Evolutionary conservation across 306 rosid genomes (phyloP).

Genomic region (Cicer pinnatifidum): DNA sequence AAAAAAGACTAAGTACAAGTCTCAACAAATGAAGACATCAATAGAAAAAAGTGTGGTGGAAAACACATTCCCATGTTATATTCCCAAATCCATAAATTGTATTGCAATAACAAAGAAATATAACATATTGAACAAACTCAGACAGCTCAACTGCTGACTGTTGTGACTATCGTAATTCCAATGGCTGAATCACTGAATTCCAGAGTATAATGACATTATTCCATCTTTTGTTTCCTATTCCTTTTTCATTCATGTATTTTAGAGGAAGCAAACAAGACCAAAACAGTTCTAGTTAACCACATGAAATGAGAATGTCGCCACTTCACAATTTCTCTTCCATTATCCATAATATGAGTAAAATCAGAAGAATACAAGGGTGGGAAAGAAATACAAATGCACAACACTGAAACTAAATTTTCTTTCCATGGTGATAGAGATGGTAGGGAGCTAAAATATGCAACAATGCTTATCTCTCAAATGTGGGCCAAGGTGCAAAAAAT

Average conservation of each 20-base stretch:
- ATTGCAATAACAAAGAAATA: slow-evolving; percentile 26
- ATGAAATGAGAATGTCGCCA: slow-evolving; percentile 5
- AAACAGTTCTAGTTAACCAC: slow-evolving; percentile 11
- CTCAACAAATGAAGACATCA: slow-evolving; percentile 20
- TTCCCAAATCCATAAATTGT: slow-evolving; percentile 31
- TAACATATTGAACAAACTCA: slow-evolving; percentile 31
- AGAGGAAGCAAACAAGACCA: slow-evolving; percentile 22
- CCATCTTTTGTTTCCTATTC: neutral
- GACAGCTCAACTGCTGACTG: slow-evolving; percentile 24
- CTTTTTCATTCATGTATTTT: neutral
- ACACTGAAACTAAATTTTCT: neutral
- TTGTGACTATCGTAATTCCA: neutral
- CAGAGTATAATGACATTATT: slow-evolving; percentile 19
- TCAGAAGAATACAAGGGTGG: neutral
- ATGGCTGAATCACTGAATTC: slow-evolving; percentile 27
- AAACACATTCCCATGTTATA: neutral
- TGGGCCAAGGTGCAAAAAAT: too few relatives aligned
- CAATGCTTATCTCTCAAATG: too few relatives aligned
- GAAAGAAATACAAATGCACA: neutral
- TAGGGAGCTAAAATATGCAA: neutral
- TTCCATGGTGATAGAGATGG: neutral
- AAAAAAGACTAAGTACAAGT: slow-evolving; percentile 14
- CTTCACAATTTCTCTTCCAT: neutral
- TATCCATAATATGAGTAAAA: neutral
- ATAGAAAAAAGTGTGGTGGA: neutral